Evolutionary conservation across 352 stramenopile genomes (phyloP).

Genomic region (Plasmopara viticola): DNA sequence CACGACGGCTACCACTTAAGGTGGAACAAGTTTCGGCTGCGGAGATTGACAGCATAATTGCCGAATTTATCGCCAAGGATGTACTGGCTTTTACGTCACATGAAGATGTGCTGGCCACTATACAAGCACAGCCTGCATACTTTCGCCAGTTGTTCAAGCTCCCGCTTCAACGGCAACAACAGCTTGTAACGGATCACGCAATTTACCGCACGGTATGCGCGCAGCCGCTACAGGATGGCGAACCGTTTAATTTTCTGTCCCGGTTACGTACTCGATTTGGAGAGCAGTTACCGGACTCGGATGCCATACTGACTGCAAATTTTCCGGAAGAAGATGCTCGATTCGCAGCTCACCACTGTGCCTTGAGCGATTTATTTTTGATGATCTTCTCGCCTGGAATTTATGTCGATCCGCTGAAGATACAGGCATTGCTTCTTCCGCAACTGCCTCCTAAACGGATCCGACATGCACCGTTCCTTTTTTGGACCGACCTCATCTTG

Average conservation of each 20-base stretch:
- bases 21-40: neutral
- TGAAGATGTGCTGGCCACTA: slow-evolving; percentile 1
- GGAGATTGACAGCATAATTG: neutral
- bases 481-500: neutral
- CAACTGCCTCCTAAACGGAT: neutral
- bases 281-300: neutral
- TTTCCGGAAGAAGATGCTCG: neutral
- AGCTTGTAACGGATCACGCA: neutral
- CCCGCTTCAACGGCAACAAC: neutral
- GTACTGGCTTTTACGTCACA: neutral
- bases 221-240: neutral
- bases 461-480: neutral
- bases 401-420: neutral
- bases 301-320: neutral
- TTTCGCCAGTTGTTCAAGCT: neutral
- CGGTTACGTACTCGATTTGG: neutral
- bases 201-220: neutral
- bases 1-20: neutral
- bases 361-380: slow-evolving; percentile 3
- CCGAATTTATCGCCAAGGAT: neutral
- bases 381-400: slow-evolving; percentile 1
- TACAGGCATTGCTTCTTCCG: neutral
- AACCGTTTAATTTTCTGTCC: no score
- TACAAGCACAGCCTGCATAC: neutral
- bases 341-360: neutral